Conservation (phyloP, 345 rosid genomes). For the Euphorbia lathyris region DNA sequence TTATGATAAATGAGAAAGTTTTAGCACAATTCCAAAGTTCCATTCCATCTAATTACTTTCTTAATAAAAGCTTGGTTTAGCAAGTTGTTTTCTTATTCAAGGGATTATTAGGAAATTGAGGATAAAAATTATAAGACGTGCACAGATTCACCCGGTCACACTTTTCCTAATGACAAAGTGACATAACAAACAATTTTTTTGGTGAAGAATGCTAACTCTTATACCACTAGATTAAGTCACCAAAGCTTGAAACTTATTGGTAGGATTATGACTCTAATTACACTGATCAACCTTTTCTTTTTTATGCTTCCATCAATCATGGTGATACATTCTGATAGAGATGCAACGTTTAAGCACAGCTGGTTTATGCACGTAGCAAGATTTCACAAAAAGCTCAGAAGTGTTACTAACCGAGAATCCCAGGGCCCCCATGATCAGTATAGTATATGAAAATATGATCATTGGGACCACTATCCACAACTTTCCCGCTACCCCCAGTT, state of each 20-base stretch:
- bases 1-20: not conserved
- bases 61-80: not conserved
- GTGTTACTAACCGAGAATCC: constrained; percentile 74
- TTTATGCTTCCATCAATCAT: not conserved
- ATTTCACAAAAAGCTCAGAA: not conserved
- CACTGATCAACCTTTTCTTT: not conserved
- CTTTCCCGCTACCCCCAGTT: constrained; percentile 90
- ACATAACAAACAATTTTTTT: not conserved
- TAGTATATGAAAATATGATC: constrained; percentile 90
- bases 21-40: not conserved
- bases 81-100: not conserved
- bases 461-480: constrained; percentile 85
- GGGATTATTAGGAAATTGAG: not conserved
- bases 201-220: not conserved
- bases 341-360: not conserved
- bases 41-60: not conserved
- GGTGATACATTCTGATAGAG: not conserved
- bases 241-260: not conserved
- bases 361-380: not conserved
- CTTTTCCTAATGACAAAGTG: not conserved
- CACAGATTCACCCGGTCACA: not conserved
- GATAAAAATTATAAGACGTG: not conserved
- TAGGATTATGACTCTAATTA: not conserved
- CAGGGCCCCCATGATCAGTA: constrained; percentile 93
- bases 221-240: not conserved